Percentiles rank a stretch among this genome's conserved stretches.
Conservation (phyloP, 2,329 filamentous ascomycete species). For the Calonectria ilicicola region DNA sequence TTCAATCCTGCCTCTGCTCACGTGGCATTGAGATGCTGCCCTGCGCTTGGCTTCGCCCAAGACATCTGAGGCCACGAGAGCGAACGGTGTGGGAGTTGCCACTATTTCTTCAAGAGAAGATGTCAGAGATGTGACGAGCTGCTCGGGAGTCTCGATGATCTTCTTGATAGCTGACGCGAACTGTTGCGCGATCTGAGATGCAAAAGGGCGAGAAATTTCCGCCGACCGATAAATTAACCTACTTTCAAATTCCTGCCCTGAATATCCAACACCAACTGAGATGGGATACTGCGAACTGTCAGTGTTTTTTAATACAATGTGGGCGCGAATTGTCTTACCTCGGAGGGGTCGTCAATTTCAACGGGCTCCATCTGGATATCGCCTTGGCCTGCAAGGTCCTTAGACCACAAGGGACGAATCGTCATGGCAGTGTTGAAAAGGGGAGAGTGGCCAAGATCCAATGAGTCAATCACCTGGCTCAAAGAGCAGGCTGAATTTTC, state of each 20-base stretch:
- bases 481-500: background rate
- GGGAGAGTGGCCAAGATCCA: constrained; percentile 1
- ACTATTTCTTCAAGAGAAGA: background rate
- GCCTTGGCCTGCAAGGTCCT: constrained; percentile 1
- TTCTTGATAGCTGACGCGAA: background rate
- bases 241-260: background rate
- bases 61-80: background rate
- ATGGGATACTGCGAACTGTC: background rate
- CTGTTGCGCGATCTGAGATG: background rate
- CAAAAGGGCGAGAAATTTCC: background rate
- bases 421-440: constrained; percentile 6
- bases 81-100: background rate
- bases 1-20: background rate
- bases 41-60: background rate
- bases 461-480: constrained; percentile 1
- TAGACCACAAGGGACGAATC: constrained; percentile 2
- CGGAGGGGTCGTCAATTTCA: constrained; percentile 2
- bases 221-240: background rate
- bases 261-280: constrained; percentile 3
- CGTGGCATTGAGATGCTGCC: constrained; percentile 1
- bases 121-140: background rate
- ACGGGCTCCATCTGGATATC: constrained; percentile 1
- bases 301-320: background rate
- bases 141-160: background rate
- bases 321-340: background rate